phyloP scores from a whole-genome alignment of 768 basidiomycete species.

The Lactarius indigo region DNA sequence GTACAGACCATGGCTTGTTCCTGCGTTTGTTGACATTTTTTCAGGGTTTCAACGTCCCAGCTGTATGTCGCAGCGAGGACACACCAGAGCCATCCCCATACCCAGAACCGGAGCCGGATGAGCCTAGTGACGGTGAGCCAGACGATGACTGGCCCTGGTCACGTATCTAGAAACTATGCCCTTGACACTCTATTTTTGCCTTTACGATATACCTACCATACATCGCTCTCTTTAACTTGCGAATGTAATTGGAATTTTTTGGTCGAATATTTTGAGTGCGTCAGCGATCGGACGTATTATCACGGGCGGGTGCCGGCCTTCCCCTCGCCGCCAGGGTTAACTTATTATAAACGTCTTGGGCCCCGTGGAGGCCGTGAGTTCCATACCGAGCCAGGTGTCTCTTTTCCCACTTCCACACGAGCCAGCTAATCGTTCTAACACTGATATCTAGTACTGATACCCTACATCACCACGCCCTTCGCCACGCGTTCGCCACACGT shows the following conservation, averaged over 20 bases:
- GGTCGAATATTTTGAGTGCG: background rate
- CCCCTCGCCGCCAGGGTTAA: background rate
- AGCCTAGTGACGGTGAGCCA: conserved; percentile 32
- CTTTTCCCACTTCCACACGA: background rate
- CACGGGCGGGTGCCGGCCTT: background rate
- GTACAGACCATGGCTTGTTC: conserved; percentile 11
- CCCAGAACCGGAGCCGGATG: conserved; percentile 34
- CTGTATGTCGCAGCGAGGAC: conserved; percentile 35
- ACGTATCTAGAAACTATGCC: background rate
- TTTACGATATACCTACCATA: background rate
- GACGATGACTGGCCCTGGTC: conserved; percentile 10
- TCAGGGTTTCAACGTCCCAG: conserved; percentile 43
- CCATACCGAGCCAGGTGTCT: background rate
- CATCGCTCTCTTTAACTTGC: background rate
- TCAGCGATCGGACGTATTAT: background rate
- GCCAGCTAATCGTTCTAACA: background rate
- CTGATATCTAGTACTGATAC: background rate
- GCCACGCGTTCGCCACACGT: background rate
- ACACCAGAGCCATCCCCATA: conserved; percentile 29
- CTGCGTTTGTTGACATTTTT: background rate
- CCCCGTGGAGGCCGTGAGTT: background rate
- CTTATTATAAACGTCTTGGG: background rate
- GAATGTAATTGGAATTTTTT: conserved; percentile 4
- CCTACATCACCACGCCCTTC: background rate
- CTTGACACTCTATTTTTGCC: background rate